Base-by-base conservation (phyloP, 306 rosid species). In the Sophora flavescens region DNA sequence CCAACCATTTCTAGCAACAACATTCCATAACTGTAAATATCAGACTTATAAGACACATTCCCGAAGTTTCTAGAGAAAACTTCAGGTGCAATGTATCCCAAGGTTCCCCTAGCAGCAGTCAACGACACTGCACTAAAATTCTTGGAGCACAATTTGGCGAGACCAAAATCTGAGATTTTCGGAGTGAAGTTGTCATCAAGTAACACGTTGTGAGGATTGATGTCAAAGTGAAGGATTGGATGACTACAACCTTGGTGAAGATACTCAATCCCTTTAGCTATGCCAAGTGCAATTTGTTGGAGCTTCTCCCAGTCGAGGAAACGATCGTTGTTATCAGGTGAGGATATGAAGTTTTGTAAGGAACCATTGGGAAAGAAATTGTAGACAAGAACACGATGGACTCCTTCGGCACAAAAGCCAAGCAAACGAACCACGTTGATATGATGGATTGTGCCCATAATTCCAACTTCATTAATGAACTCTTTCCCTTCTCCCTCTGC, bases 341-440 rank as follows among this genome's bases (percentile, higher is more conserved):
- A 6, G 18, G 60, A 18, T 9, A 54, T 54, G 60, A 54, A 54
- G 32, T 22, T 54, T 12, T 54, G 60, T 1, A 54, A 4, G 4
- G 28, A 17, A 18, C 32, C 60, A 17, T 54, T 54, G 8, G 60
- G 32, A 11, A 52, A 52, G 11, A 6, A 52, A 22, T 52, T 2
- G 5, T 52, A 52, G 16, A 52, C 58, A 3, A 52, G 26, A 2
- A 26, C 58, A 8, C 61, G 61, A 3, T 18, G 32, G 28, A 22
- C 6, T 54, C 61, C 61, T 2, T 54, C 33, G 0, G 61, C 61
- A 3, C 61, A 54, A 0, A 17, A 54, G 61, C 61, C 61, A 18
- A 54, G 61, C 61, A 54, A 22, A 28, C 61, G 61, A 54, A 54
- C 61, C 61, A 54, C 61, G 17, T 54, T 57, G 15, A 57, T 35